Base-by-base conservation (phyloP, 768 basidiomycete genomes). In the Phanerochaete carnosa region DNA sequence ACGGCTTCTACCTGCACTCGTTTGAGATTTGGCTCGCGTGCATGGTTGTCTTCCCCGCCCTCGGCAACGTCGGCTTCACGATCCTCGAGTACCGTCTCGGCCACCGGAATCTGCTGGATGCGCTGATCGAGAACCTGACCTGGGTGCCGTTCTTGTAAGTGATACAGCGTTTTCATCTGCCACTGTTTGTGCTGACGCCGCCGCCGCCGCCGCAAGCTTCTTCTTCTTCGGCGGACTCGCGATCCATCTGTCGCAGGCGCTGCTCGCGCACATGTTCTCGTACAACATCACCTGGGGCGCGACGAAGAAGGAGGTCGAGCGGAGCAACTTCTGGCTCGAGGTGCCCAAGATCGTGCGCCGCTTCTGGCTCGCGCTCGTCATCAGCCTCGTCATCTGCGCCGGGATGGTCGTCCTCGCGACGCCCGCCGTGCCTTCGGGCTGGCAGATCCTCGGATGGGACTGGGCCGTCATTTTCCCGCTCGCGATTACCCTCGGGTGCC, bases 301-400 rank as follows among this genome's bases (percentile, higher is more conserved):
- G 37, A 87, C 85, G 3, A 80, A 83, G 65, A 94, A 94, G 82
- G 90, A 92, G 72, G 91, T 95, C 46, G 88, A 94, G 73, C 80
- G 84, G 52, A 91, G 89, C 6, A 95, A 94, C 70, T 94, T 96
- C 79, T 94, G 90, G 83, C 83, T 89, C 59, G 94, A 95, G 72
- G 85, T 94, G 11, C 94, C 94, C 1, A 83, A 84, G 59, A 94
- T 95, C 70, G 76, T 88, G 68, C 85, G 85, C 63, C 87, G 92
- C 3, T 95, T 92, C 77, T 86, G 89, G 80, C 67, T 84, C 49
- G 81, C 83, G 45, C 79, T 92, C 63, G 62, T 82, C 25, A 57
- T 89, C 23, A 85, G 82, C 47, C 75, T 84, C 64, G 58, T 79
- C n/a, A 62, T 76, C 13, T 75, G 87, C 62, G 78, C 73, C 9